Percentiles rank a stretch among this genome's conserved stretches.
These are phyloP conservation scores for Aspergillus bridgeri DNA, from an alignment of 495 filamentous ascomycete species.

Conservation along the genomic window DNA sequence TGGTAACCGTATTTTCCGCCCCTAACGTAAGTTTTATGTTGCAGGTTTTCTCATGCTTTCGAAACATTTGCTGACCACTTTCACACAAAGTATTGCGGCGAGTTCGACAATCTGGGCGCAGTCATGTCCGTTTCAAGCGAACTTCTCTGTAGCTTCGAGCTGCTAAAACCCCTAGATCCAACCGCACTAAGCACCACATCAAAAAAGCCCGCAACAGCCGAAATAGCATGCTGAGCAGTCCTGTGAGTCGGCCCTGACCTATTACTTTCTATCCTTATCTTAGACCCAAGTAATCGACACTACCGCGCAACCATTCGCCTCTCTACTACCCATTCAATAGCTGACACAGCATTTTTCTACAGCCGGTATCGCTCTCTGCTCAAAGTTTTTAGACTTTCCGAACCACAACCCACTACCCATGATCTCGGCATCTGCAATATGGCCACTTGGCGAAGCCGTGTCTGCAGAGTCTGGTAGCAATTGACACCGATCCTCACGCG, in stretches of 20 bases:
- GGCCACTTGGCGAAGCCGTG: too few relatives aligned
- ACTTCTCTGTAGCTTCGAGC: constrained; percentile 93
- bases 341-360: too few relatives aligned
- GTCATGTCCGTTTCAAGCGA: constrained; percentile 97
- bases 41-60: background rate
- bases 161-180: constrained; percentile 95
- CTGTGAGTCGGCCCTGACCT: constrained; percentile 64
- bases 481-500: too few relatives aligned
- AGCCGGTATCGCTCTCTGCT: too few relatives aligned
- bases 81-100: constrained; percentile 87
- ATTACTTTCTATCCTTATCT: too few relatives aligned
- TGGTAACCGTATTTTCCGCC: constrained; percentile 97
- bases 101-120: constrained; percentile 99
- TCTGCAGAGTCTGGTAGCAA: too few relatives aligned
- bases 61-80: constrained; percentile 6
- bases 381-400: too few relatives aligned
- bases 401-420: too few relatives aligned
- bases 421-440: too few relatives aligned
- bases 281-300: too few relatives aligned
- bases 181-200: constrained; percentile 97
- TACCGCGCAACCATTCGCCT: too few relatives aligned
- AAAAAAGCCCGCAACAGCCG: constrained; percentile 94
- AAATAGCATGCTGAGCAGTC: constrained; percentile 89
- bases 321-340: too few relatives aligned
- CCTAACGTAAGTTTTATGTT: constrained; percentile 79